A percentile compares a stretch with the other conserved stretches of the same genome.
These are phyloP conservation scores for Magnolia kwangsiensis DNA, from an alignment of 164 flowering plant species.

Conservation along the genomic window DNA sequence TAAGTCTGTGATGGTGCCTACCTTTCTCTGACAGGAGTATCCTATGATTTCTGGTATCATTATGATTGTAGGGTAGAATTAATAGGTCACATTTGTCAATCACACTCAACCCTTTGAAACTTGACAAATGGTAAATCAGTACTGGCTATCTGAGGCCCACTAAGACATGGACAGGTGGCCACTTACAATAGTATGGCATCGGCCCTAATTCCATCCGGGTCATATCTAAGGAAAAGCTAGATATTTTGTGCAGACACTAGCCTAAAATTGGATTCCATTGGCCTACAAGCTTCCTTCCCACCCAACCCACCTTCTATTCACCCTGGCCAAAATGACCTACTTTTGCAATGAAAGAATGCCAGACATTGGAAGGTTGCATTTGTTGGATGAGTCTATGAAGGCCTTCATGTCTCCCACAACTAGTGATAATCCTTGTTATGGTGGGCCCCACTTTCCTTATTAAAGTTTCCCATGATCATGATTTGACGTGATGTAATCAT, in stretches of 20 bases:
- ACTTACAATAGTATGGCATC: not conserved
- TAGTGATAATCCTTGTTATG: not conserved
- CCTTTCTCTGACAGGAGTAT: not conserved
- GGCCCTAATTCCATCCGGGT: not conserved
- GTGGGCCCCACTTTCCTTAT: not conserved
- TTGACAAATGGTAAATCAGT: not conserved
- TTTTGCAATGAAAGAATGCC: not conserved
- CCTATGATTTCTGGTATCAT: no score
- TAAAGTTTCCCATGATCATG: conserved; percentile 6
- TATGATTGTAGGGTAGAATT: not conserved
- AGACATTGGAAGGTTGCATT: not conserved
- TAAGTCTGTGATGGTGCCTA: not conserved
- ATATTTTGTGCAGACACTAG: not conserved
- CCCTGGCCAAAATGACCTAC: not conserved
- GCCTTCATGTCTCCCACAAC: not conserved
- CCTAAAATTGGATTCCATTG: not conserved
- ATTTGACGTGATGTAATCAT: not conserved
- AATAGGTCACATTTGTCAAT: not conserved
- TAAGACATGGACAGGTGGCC: not conserved
- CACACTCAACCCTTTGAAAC: not conserved
- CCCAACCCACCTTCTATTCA: not conserved
- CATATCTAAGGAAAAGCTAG: not conserved
- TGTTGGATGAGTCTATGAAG: not conserved
- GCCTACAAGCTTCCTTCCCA: conserved; percentile 10
- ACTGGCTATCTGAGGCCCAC: not conserved